These are phyloP conservation scores for Anastatica hierochuntica DNA, from an alignment of 345 rosid species.

Conservation along the genomic window DNA sequence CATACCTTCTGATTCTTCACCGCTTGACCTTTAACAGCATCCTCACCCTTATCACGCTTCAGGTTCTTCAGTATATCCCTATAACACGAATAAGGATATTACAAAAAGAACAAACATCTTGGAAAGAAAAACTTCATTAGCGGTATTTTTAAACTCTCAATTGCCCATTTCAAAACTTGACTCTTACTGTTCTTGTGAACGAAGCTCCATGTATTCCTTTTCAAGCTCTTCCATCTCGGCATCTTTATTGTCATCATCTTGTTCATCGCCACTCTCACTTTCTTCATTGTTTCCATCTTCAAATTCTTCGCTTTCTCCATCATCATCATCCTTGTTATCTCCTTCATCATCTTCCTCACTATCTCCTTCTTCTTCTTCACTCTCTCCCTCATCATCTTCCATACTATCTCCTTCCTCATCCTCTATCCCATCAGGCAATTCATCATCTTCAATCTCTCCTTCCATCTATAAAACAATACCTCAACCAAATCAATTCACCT, in stretches of 20 bases:
- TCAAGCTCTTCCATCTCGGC: conserved; percentile 79
- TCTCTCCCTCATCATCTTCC: conserved; percentile 13
- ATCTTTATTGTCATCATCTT: conserved; percentile 21
- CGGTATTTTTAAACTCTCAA: no score
- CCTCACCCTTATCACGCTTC: conserved; percentile 72
- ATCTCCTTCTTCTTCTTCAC: conserved; percentile 20
- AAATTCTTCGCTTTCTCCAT: conserved; percentile 20
- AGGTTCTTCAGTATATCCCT: conserved; percentile 67
- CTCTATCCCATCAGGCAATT: conserved; percentile 13
- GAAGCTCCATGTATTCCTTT: conserved; percentile 63
- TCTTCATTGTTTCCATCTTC: conserved; percentile 55
- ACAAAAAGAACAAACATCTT: neutral
- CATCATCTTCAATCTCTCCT: no score
- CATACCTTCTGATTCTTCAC: conserved; percentile 83
- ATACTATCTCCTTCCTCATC: conserved; percentile 12
- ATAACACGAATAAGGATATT: neutral
- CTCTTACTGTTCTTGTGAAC: conserved; percentile 59
- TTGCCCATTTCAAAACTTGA: no score
- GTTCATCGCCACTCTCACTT: conserved; percentile 34
- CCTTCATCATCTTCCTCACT: no score
- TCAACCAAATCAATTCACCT: conserved; percentile 4
- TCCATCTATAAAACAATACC: neutral
- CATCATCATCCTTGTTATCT: no score
- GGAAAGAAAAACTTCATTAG: no score
- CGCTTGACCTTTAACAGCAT: conserved; percentile 77